phyloP scores from a whole-genome alignment of 495 filamentous ascomycete species.

The Aspergillus saccharolyticus region DNA sequence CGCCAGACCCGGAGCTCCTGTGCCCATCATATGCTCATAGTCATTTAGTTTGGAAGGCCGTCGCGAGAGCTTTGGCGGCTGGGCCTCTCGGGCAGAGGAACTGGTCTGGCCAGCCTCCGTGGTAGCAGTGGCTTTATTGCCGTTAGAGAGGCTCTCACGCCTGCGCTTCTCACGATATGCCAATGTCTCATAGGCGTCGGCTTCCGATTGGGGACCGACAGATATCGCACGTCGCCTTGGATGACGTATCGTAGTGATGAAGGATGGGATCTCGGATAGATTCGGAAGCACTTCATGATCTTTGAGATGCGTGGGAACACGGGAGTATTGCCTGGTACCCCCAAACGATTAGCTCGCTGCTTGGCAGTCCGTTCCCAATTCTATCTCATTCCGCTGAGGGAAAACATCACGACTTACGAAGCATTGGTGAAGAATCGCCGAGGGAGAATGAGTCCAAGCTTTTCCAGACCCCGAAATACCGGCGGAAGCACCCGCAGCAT shows the following conservation, averaged over 20 bases:
- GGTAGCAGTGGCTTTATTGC: slow-evolving; percentile 24
- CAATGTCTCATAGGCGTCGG: slow-evolving; percentile 91
- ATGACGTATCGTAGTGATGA: slow-evolving; percentile 75
- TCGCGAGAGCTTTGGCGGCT: slow-evolving; percentile 15
- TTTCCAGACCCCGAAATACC: slow-evolving; percentile 80
- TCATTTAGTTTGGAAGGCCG: slow-evolving; percentile 48
- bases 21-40: slow-evolving; percentile 68
- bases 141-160: slow-evolving; percentile 60
- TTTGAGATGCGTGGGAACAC: slow-evolving; percentile 68
- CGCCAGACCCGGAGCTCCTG: slow-evolving; percentile 35
- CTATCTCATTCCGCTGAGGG: slow-evolving; percentile 5
- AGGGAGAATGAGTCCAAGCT: slow-evolving; percentile 69
- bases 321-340: slow-evolving; percentile 67
- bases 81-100: background rate
- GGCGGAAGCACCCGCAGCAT: slow-evolving; percentile 75
- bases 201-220: slow-evolving; percentile 88
- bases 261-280: slow-evolving; percentile 72
- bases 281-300: slow-evolving; percentile 84
- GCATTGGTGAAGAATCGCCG: slow-evolving; percentile 86
- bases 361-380: background rate
- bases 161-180: slow-evolving; percentile 84
- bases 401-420: slow-evolving; percentile 49
- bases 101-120: slow-evolving; percentile 19
- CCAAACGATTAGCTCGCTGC: background rate
- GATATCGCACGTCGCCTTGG: slow-evolving; percentile 78